Evolutionary conservation across 129 eudicot species (phyloP).

Genomic region (Smallanthus sonchifolius): DNA sequence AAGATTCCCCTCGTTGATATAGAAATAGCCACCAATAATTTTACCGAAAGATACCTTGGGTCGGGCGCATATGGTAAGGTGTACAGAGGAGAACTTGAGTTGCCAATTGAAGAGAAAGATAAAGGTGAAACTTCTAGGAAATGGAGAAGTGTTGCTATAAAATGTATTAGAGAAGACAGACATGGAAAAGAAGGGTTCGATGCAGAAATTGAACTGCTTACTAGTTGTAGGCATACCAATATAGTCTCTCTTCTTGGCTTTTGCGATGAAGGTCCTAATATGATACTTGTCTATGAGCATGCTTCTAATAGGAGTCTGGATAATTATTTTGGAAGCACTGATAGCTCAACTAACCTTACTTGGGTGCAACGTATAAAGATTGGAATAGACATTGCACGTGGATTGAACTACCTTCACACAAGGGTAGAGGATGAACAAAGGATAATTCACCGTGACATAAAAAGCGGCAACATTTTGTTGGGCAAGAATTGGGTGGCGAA

Average conservation of each 20-base stretch:
- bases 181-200: neutral
- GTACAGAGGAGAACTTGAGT: neutral
- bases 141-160: neutral
- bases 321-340: neutral
- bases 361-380: slow-evolving; percentile 9
- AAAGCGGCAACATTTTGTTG: slow-evolving; percentile 5
- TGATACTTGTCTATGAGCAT: slow-evolving; percentile 4
- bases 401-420: neutral
- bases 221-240: neutral
- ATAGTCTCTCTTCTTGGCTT: neutral
- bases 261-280: neutral
- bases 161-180: neutral
- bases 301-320: neutral
- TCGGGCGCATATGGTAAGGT: neutral
- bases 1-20: neutral
- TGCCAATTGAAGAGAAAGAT: neutral
- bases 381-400: slow-evolving; percentile 1
- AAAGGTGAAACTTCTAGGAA: neutral
- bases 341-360: neutral
- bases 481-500: neutral
- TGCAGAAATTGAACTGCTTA: slow-evolving; percentile 2
- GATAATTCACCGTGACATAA: slow-evolving; percentile 16
- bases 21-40: neutral
- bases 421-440: no score
- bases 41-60: neutral